Percentiles rank a stretch among this genome's conserved stretches.
These are phyloP conservation scores for Candida wancherniae DNA, from an alignment of 805 yeast species.

Conservation along the genomic window DNA sequence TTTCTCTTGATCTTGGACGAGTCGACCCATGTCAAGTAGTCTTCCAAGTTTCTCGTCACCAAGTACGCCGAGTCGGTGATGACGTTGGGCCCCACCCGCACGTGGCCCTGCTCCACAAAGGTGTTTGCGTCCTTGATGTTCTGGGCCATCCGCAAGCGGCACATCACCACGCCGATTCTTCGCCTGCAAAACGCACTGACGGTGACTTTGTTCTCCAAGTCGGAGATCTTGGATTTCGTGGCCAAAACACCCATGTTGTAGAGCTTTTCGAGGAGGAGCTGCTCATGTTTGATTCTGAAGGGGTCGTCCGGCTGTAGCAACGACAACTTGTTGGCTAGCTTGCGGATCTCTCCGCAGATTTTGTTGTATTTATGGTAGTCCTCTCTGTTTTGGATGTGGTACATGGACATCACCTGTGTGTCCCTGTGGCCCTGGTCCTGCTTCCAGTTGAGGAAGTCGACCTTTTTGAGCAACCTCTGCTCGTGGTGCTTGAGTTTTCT, in stretches of 20 bases:
- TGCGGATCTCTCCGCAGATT: constrained; percentile 87
- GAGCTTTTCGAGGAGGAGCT: constrained; percentile 78
- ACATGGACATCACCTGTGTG: constrained; percentile 92
- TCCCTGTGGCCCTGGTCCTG: constrained; percentile 94
- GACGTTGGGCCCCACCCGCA: constrained; percentile 93
- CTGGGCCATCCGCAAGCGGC: constrained; percentile 90
- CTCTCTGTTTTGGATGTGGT: constrained; percentile 90
- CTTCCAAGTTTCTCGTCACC: constrained; percentile 92
- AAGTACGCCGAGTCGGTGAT: constrained; percentile 94
- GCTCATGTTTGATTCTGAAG: constrained; percentile 82
- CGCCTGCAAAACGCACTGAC: constrained; percentile 92
- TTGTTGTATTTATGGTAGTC: constrained; percentile 93
- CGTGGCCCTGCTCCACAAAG: constrained; percentile 94
- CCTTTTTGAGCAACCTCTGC: constrained; percentile 89
- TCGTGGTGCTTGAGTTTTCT: constrained; percentile 92
- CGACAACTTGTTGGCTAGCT: constrained; percentile 80
- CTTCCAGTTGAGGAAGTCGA: constrained; percentile 96
- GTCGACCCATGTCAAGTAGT: constrained; percentile 97
- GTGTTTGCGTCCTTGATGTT: constrained; percentile 83
- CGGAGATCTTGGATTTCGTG: constrained; percentile 85
- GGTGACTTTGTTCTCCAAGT: constrained; percentile 83
- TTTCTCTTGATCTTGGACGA: constrained; percentile 88
- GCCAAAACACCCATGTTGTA: constrained; percentile 84
- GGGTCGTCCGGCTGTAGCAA: constrained; percentile 85
- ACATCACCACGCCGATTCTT: constrained; percentile 91